Conservation (phyloP, 495 filamentous ascomycete genomes). For the Trichoderma gamsii region DNA sequence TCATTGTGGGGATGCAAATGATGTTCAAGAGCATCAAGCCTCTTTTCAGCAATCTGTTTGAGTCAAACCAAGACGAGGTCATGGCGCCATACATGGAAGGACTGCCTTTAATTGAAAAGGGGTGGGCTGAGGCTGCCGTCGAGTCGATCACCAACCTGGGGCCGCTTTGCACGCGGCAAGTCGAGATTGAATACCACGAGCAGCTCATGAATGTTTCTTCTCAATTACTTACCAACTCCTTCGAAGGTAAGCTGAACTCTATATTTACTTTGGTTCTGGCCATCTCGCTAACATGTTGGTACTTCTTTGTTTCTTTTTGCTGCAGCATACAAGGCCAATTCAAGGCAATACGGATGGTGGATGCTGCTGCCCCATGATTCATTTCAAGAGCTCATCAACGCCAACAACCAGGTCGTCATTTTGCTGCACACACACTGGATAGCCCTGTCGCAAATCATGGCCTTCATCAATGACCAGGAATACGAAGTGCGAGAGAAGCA, state of each 20-base stretch:
- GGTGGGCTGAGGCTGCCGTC: slow-evolving; percentile 34
- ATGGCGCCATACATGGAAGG: slow-evolving; percentile 32
- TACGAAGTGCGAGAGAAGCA: slow-evolving; percentile 19
- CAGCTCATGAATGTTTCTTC: slow-evolving; percentile 29
- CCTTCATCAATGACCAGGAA: slow-evolving; percentile 37
- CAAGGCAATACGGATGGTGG: slow-evolving; percentile 41
- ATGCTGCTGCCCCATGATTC: slow-evolving; percentile 45
- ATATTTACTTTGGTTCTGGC: background rate
- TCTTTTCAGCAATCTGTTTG: slow-evolving; percentile 40
- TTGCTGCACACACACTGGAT: slow-evolving; percentile 56
- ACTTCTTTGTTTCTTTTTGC: background rate
- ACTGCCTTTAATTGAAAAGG: slow-evolving; percentile 29
- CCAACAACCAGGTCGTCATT: slow-evolving; percentile 40
- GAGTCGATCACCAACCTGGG: slow-evolving; percentile 30
- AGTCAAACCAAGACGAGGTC: slow-evolving; percentile 25
- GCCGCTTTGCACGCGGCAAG: slow-evolving; percentile 27
- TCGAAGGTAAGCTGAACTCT: slow-evolving; percentile 21
- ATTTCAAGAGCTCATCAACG: slow-evolving; percentile 49
- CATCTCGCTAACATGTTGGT: background rate
- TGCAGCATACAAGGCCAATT: slow-evolving; percentile 35
- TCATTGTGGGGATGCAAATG: slow-evolving; percentile 49
- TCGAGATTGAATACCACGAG: slow-evolving; percentile 32
- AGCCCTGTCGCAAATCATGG: slow-evolving; percentile 52
- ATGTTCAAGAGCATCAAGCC: slow-evolving; percentile 35
- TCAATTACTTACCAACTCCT: slow-evolving; percentile 29